Percentiles rank a stretch among this genome's conserved stretches.
Evolutionary conservation across 495 filamentous ascomycete species (phyloP).

Genomic region (Penicillium cosmopolitanum): DNA sequence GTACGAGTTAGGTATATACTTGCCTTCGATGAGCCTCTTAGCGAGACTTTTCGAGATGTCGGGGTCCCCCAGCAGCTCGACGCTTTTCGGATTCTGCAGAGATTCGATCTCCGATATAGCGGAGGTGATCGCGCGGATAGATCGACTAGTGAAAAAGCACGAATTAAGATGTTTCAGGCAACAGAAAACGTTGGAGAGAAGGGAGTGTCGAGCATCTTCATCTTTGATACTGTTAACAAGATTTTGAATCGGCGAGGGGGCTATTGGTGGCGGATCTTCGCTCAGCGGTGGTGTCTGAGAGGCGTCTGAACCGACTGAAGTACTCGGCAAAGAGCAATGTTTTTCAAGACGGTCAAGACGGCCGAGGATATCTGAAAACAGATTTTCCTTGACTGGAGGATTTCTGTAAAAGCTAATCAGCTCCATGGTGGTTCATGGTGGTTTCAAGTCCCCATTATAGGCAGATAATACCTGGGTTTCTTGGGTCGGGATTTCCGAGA

Average conservation of each 20-base stretch:
- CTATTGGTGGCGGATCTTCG: too few relatives aligned
- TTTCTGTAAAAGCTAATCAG: background rate
- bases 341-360: constrained; percentile 27
- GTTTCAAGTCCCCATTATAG: background rate
- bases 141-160: constrained; percentile 12
- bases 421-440: background rate
- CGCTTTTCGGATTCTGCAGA: background rate
- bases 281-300: too few relatives aligned
- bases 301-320: too few relatives aligned
- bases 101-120: constrained; percentile 21
- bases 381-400: constrained; percentile 8
- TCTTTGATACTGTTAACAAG: constrained; percentile 16
- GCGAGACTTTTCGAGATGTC: constrained; percentile 12
- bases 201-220: constrained; percentile 3
- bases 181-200: constrained; percentile 20
- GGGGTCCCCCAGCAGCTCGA: background rate
- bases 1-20: background rate
- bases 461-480: constrained; percentile 12
- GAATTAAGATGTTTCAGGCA: constrained; percentile 16
- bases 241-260: background rate
- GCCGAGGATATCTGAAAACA: constrained; percentile 17
- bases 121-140: constrained; percentile 15
- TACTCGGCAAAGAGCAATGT: constrained; percentile 9
- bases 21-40: background rate
- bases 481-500: constrained; percentile 21